Conservation (phyloP, 2,329 filamentous ascomycete species). For the Capronia americana region DNA sequence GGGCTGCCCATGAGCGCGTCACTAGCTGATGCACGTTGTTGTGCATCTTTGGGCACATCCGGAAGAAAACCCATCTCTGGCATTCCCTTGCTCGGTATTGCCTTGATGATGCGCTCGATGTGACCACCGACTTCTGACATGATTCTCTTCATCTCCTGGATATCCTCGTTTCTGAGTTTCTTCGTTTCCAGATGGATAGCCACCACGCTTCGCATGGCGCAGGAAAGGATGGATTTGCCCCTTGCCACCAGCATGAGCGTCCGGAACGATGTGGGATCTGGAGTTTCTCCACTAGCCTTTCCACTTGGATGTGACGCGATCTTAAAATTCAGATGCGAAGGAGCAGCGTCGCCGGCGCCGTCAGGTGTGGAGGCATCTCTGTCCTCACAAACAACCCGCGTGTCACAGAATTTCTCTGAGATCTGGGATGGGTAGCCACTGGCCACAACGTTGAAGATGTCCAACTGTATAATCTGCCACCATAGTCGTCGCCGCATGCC, state of each 20-base stretch:
- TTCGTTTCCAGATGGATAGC: conserved; percentile 55
- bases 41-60: conserved; percentile 11
- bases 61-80: conserved; percentile 40
- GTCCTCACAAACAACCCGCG: conserved; percentile 54
- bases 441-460: conserved; percentile 59
- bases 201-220: conserved; percentile 51
- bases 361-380: conserved; percentile 53
- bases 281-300: conserved; percentile 47
- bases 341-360: conserved; percentile 47
- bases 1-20: conserved; percentile 31
- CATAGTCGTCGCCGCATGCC: conserved; percentile 49
- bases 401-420: conserved; percentile 57
- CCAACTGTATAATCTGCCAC: conserved; percentile 56
- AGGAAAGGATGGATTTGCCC: conserved; percentile 54
- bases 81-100: conserved; percentile 48
- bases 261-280: conserved; percentile 51
- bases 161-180: conserved; percentile 51
- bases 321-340: conserved; percentile 37
- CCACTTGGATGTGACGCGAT: conserved; percentile 21
- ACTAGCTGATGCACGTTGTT: conserved; percentile 28
- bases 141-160: conserved; percentile 52
- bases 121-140: conserved; percentile 51
- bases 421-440: conserved; percentile 56
- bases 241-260: conserved; percentile 51
- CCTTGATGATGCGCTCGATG: conserved; percentile 51